Base-by-base conservation (phyloP, 108 stramenopile species). In the Stephanodiscus triporus region DNA sequence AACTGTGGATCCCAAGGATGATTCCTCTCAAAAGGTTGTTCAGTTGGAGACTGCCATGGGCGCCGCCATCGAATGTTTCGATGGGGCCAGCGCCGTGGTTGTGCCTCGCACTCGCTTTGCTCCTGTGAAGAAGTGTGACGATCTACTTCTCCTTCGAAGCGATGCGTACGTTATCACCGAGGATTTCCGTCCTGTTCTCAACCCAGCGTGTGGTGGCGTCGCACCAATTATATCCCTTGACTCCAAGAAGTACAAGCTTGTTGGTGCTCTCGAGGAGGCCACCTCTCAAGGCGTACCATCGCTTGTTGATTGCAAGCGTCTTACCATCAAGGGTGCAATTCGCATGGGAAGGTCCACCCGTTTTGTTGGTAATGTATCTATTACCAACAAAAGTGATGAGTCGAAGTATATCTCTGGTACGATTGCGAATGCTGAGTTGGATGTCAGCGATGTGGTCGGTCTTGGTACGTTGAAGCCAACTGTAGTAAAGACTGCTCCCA, bases 1-100 rank as follows among this genome's bases (percentile, higher is more conserved):
- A 83, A 99, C 98, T 23, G 97, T 99, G 20, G 97, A 99, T 77
- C 98, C 98, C 55, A 97, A 99, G 89, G 96, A 98, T 76, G 96
- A 96, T 82, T 40, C 70, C 11, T 97, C 97, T 16, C 90, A 95
- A 71, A 85, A 87, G 77, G 97, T 98, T 23, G 42, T 98, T 68
- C 97, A 98, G 82, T 86, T 99, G 49, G 99, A 99, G 79, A 99
- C 99, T 37, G 97, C 99, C 55, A 98, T 99, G 96, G 99, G 98
- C 58, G 97, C 98, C 37, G 98, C 98, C 48, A 97, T 99, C 72
- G 98, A 98, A 75, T 97, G 95, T 84, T 99, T 99, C 78, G 82
- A 87, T 36, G 97, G 97, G 55, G 95, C 96, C 36, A 83, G 89
- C 51, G 97, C 93, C 27, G 92, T 98, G 66, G 87, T 92, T 64